A percentile compares a stretch with the other conserved stretches of the same genome.
Evolutionary conservation across 352 stramenopile species (phyloP).

Genomic region (Globisporangium iwayamae): DNA sequence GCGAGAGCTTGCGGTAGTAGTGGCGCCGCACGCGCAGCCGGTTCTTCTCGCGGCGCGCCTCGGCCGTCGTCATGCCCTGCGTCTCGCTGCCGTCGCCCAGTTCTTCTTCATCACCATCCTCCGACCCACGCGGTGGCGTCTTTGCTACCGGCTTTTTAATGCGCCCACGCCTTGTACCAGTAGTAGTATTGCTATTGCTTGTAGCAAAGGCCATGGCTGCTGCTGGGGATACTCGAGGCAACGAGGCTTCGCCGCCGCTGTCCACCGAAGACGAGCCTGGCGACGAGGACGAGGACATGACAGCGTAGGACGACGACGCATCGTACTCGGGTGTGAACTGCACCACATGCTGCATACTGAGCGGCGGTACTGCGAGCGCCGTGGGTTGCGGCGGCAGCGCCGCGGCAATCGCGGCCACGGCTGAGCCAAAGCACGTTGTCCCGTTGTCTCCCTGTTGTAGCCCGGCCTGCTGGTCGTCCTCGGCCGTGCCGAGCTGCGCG

Average conservation of each 20-base stretch:
- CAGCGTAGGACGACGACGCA: not conserved
- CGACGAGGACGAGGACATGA: constrained; percentile 11
- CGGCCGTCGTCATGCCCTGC: constrained; percentile 1
- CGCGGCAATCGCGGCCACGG: not conserved
- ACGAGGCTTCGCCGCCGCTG: constrained; percentile 8
- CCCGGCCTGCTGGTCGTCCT: not conserved
- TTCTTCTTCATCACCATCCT: not conserved
- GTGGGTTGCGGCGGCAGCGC: not conserved
- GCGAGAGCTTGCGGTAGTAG: constrained; percentile 20
- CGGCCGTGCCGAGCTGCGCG: constrained; percentile 8
- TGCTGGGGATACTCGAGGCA: not conserved
- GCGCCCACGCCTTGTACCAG: not conserved
- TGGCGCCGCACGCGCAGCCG: constrained; percentile 20
- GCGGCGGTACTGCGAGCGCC: not conserved
- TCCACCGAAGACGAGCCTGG: constrained; percentile 12
- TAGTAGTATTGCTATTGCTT: not conserved
- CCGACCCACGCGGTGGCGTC: not conserved
- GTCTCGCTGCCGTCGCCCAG: not conserved
- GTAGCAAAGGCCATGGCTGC: not conserved
- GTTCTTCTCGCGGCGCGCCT: constrained; percentile 18
- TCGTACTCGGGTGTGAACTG: not conserved
- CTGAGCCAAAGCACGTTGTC: not conserved
- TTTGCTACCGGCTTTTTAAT: not conserved
- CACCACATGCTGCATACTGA: not conserved
- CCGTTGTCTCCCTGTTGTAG: no score